Evolutionary conservation across 768 basidiomycete species (phyloP).

Genomic region (Thelephora ganbajun): DNA sequence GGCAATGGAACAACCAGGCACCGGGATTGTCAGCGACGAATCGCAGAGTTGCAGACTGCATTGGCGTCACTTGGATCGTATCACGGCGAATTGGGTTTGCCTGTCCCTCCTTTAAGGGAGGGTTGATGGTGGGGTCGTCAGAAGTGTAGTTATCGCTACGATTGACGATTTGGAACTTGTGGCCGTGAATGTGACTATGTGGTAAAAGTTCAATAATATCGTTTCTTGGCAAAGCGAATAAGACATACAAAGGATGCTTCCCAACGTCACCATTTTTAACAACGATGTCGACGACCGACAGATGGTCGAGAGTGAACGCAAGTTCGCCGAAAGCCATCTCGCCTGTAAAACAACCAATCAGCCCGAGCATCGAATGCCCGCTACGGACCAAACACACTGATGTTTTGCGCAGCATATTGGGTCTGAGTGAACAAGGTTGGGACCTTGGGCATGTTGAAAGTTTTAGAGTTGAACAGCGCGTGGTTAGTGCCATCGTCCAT

Average conservation of each 20-base stretch:
- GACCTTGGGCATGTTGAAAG: conserved; percentile 55
- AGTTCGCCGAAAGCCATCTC: conserved; percentile 64
- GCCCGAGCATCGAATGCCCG: background rate
- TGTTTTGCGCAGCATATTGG: background rate
- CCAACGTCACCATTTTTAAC: conserved; percentile 59
- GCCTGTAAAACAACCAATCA: conserved; percentile 20
- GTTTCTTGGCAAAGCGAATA: too few species aligned
- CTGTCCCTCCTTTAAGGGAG: conserved; percentile 64
- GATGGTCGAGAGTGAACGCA: conserved; percentile 61
- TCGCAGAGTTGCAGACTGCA: conserved; percentile 57
- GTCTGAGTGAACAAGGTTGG: conserved; percentile 28
- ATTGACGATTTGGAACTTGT: conserved; percentile 72
- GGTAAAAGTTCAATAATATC: too few species aligned
- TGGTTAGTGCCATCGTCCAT: conserved; percentile 78
- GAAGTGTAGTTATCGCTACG: conserved; percentile 60
- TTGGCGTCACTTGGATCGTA: conserved; percentile 64
- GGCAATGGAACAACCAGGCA: conserved; percentile 76
- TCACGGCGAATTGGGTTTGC: conserved; percentile 88
- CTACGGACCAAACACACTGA: background rate
- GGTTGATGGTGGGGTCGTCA: conserved; percentile 65
- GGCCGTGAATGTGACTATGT: conserved; percentile 78
- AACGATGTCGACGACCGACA: conserved; percentile 67
- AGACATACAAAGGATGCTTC: conserved; percentile 71
- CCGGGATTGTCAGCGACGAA: conserved; percentile 89
- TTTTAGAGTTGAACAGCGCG: conserved; percentile 51